Percentiles rank a stretch among this genome's conserved stretches.
Evolutionary conservation across 768 basidiomycete species (phyloP).

Genomic region (Leccinum obscurum): DNA sequence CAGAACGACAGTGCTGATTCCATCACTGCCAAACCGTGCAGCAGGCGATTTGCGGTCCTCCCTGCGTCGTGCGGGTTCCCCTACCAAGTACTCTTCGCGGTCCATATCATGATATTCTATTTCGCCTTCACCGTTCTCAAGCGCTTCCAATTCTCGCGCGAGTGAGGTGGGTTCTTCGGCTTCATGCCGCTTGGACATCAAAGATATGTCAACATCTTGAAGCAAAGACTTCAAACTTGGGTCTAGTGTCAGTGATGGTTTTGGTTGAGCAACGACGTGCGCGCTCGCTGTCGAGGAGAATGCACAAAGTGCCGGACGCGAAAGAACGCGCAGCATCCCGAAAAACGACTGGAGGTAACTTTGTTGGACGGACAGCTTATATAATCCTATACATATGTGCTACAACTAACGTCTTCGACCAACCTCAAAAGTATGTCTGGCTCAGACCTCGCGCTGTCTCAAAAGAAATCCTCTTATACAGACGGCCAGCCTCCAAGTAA

Average conservation of each 20-base stretch:
- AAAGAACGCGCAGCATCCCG: constrained; percentile 29
- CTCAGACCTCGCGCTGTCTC: constrained; percentile 10
- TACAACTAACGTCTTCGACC: neutral
- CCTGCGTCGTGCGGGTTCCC: constrained; percentile 26
- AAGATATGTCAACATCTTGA: constrained; percentile 66
- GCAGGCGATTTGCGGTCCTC: constrained; percentile 73
- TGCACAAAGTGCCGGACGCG: constrained; percentile 19
- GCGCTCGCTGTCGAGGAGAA: constrained; percentile 36
- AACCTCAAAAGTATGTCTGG: constrained; percentile 16
- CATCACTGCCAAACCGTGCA: constrained; percentile 74
- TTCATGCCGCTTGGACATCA: constrained; percentile 39
- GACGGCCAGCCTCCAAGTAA: constrained; percentile 33
- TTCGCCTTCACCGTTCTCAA: constrained; percentile 38
- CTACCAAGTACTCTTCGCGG: constrained; percentile 32
- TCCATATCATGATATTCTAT: constrained; percentile 34
- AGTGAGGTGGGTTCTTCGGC: constrained; percentile 22
- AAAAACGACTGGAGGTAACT: neutral
- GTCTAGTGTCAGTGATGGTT: constrained; percentile 63
- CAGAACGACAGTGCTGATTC: constrained; percentile 69
- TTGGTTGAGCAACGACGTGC: constrained; percentile 43
- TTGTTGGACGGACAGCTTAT: constrained; percentile 17
- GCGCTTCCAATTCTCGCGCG: constrained; percentile 57
- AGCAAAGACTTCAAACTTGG: constrained; percentile 62
- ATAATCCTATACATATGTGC: constrained; percentile 12
- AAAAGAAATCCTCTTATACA: constrained; percentile 4